A percentile compares a stretch with the other conserved stretches of the same genome.
These are phyloP conservation scores for Hevea brasiliensis DNA, from an alignment of 345 rosid species.

Conservation along the genomic window DNA sequence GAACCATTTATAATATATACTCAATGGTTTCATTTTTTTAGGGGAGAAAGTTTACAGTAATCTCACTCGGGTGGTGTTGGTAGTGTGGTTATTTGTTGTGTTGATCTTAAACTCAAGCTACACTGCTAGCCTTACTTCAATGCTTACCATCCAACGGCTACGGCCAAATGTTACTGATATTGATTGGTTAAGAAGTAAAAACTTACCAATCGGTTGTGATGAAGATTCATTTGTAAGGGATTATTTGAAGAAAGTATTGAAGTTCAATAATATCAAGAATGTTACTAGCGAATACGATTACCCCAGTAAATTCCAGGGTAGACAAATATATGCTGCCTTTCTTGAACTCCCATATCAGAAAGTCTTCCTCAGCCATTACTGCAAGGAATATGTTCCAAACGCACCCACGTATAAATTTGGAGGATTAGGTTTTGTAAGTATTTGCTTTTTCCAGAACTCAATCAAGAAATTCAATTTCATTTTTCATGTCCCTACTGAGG, in stretches of 20 bases:
- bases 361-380: slow-evolving; percentile 38
- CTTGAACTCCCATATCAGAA: slow-evolving; percentile 54
- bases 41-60: slow-evolving; percentile 45
- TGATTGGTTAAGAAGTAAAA: slow-evolving; percentile 28
- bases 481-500: neutral
- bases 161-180: slow-evolving; percentile 39
- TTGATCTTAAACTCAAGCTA: slow-evolving; percentile 56
- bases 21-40: slow-evolving; percentile 3
- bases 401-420: slow-evolving; percentile 42
- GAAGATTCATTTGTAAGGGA: slow-evolving; percentile 43
- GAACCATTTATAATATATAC: too few species aligned
- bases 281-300: slow-evolving; percentile 27
- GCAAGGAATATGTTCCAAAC: slow-evolving; percentile 37
- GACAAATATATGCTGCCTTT: slow-evolving; percentile 44
- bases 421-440: slow-evolving; percentile 61
- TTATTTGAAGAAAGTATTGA: slow-evolving; percentile 36
- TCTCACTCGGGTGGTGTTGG: slow-evolving; percentile 47
- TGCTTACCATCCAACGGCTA: slow-evolving; percentile 50
- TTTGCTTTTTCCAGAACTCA: neutral
- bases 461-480: neutral
- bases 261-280: slow-evolving; percentile 28
- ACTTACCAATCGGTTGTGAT: slow-evolving; percentile 49
- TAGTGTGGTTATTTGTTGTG: slow-evolving; percentile 62
- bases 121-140: slow-evolving; percentile 56
- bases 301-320: slow-evolving; percentile 23